Base-by-base conservation (phyloP, 176 grass and related monocot species). In the Stipa capillata region DNA sequence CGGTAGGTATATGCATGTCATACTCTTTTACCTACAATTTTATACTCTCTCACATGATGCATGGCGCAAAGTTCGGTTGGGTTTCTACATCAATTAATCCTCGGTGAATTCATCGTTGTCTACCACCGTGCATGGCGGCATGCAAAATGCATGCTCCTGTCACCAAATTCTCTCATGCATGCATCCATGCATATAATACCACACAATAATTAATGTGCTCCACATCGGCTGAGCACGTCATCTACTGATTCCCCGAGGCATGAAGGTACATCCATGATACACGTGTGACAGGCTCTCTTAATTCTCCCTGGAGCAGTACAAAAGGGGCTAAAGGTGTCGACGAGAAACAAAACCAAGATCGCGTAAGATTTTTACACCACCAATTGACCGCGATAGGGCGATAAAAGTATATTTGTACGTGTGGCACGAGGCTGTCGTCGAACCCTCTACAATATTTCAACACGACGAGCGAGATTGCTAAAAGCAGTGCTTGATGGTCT, bases 371-470 rank as follows among this genome's bases (percentile, higher is more conserved):
- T 62, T 75, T 60, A 53, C 53, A 33, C 53, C 36, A 69, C 2
- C 35, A 16, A 54, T 55, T 55, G 81, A 85, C 76, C 69, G 25
- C 52, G 82, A 89, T 76, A 70, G 70, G 87, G 16, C 77, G 68
- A 47, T 45, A 84, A 85, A 89, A 89, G 62, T 80, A 75, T 53
- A 7, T 41, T 13, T 33, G 82, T n/a, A 21, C 77, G 68, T 63
- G 76, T 89, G 76, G 76, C 76, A 85, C 76, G 61, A 69, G 61
- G 67, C 18, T 41, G 36, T 53, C n/a, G n/a, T n/a, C n/a, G n/a
- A n/a, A n/a, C n/a, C n/a, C n/a, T n/a, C n/a, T n/a, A 39, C 69
- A 36, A 82, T 58, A 74, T 88, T 84, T 79, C 80, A 74, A 68
- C 68, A 35, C 13, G 21, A 69, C n/a, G n/a, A n/a, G n/a, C n/a